Percentiles rank a stretch among this genome's conserved stretches.
Conservation (phyloP, 768 basidiomycete species). For the Neoboletus magnificus region DNA sequence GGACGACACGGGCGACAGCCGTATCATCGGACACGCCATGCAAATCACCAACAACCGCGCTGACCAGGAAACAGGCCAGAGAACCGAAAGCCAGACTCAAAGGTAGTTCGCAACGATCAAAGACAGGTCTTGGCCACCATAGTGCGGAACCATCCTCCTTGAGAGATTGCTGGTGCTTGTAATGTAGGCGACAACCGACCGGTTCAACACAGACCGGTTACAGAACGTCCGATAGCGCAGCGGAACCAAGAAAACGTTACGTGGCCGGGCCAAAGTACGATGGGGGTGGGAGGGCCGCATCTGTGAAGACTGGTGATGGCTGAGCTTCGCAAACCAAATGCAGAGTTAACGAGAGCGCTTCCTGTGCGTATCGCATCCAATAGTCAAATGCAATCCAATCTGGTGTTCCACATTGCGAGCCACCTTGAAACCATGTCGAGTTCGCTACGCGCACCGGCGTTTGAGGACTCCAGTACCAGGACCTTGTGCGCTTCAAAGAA, state of each 20-base stretch:
- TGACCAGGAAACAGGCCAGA: conserved; percentile 18
- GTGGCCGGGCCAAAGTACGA: conserved; percentile 20
- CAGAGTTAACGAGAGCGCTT: conserved; percentile 20
- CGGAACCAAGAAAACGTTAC: conserved; percentile 39
- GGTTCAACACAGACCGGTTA: conserved; percentile 20
- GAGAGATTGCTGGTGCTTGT: not conserved
- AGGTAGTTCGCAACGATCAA: conserved; percentile 11
- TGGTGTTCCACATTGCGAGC: conserved; percentile 24
- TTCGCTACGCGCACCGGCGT: conserved; percentile 51
- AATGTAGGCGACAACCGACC: conserved; percentile 1
- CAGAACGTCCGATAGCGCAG: conserved; percentile 15
- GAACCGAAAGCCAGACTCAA: conserved; percentile 24
- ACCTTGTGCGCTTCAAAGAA: conserved; percentile 15
- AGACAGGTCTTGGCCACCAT: conserved; percentile 34
- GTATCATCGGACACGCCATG: conserved; percentile 11
- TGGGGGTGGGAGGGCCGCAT: conserved; percentile 20
- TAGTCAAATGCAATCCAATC: conserved; percentile 18
- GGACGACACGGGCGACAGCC: conserved; percentile 4
- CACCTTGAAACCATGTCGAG: conserved; percentile 50
- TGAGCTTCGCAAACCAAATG: conserved; percentile 11
- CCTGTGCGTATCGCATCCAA: conserved; percentile 36
- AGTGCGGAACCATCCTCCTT: not conserved
- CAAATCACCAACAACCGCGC: conserved; percentile 4
- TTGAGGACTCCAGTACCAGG: conserved; percentile 43
- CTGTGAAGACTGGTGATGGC: conserved; percentile 20